Conservation (phyloP, 202 grass and related monocot genomes). For the Schoenoplectus tabernaemontani region DNA sequence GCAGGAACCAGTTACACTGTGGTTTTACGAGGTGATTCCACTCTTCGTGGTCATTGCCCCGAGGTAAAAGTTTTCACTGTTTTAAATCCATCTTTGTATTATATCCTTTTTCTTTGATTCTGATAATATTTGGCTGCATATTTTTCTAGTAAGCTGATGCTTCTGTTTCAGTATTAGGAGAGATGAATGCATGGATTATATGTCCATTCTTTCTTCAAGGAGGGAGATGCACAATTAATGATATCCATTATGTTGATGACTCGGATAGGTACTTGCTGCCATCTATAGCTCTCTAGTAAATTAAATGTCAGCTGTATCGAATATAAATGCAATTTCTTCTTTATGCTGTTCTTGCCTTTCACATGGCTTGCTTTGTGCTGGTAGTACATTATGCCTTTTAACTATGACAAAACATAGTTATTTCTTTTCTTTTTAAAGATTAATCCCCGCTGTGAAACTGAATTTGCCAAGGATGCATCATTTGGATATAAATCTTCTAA, state of each 20-base stretch:
- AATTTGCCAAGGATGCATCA: slow-evolving; percentile 89
- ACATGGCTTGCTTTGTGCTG: too few species aligned
- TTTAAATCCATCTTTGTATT: neutral
- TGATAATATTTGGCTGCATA: neutral
- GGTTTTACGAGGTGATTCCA: slow-evolving; percentile 95
- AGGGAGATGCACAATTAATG: slow-evolving; percentile 84
- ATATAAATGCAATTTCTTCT: slow-evolving; percentile 30
- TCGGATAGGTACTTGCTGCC: slow-evolving; percentile 48
- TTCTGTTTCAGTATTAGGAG: slow-evolving; percentile 82
- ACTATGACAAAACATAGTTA: neutral
- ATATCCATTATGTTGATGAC: slow-evolving; percentile 85
- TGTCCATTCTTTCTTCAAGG: slow-evolving; percentile 99
- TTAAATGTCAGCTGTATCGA: neutral
- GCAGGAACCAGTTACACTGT: slow-evolving; percentile 78
- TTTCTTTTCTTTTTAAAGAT: slow-evolving; percentile 32
- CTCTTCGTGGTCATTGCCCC: slow-evolving; percentile 87
- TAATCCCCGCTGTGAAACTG: slow-evolving; percentile 89
- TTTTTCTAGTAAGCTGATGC: slow-evolving; percentile 74
- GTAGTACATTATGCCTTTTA: neutral
- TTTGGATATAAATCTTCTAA: slow-evolving; percentile 98
- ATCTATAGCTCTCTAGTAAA: neutral
- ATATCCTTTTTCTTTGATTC: neutral
- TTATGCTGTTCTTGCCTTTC: slow-evolving; percentile 21
- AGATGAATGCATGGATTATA: slow-evolving; percentile 99
- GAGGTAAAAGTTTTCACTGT: slow-evolving; percentile 38